Conservation (phyloP, 2,329 filamentous ascomycete genomes). For the Alternaria triticina region DNA sequence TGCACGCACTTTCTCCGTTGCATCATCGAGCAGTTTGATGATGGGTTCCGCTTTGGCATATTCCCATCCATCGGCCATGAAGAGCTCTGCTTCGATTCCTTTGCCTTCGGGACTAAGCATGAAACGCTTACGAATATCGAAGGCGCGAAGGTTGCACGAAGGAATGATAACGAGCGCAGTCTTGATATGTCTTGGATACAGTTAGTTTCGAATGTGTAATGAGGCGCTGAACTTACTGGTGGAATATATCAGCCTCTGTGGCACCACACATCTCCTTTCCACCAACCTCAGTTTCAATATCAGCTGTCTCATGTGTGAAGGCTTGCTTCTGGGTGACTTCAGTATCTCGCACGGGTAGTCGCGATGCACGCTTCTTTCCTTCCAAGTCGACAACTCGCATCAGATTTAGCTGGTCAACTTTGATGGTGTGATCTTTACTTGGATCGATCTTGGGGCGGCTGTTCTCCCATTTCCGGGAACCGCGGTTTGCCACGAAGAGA, state of each 20-base stretch:
- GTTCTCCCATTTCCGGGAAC: neutral
- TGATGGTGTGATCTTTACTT: neutral
- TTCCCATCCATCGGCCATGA: neutral
- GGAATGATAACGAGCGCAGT: neutral
- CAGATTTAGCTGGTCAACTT: neutral
- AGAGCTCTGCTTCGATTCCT: neutral
- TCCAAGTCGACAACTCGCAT: neutral
- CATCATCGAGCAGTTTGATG: neutral
- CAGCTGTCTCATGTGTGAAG: neutral
- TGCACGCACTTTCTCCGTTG: neutral
- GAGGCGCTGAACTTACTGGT: neutral
- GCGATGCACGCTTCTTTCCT: neutral
- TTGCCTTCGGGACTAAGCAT: neutral
- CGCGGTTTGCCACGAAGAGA: neutral
- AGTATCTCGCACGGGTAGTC: neutral
- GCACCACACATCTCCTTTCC: neutral
- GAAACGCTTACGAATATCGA: neutral
- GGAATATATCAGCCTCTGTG: rapidly evolving
- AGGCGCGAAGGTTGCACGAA: neutral
- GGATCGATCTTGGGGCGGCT: neutral
- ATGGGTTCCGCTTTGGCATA: neutral
- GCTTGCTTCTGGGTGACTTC: neutral
- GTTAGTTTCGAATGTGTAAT: neutral
- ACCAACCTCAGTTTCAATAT: neutral
- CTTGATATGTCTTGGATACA: neutral